Conservation (phyloP, 305 asterid genomes). For the Plantago rigida region DNA sequence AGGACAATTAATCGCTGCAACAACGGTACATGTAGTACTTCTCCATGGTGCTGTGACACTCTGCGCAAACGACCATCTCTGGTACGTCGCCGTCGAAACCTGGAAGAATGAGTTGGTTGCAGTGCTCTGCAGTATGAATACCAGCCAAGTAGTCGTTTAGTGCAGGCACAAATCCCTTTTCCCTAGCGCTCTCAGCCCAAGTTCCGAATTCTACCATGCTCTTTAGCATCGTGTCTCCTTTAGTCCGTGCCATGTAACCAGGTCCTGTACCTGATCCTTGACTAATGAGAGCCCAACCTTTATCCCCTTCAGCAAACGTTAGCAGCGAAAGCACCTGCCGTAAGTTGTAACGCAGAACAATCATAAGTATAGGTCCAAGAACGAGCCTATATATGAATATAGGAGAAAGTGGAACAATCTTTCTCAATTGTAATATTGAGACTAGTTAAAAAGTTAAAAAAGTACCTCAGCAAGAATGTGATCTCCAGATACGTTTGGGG, state of each 20-base stretch:
- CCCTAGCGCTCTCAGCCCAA: constrained; percentile 44
- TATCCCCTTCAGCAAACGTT: constrained; percentile 49
- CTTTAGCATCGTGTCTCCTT: constrained; percentile 33
- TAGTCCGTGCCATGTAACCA: constrained; percentile 48
- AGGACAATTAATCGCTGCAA: constrained; percentile 46
- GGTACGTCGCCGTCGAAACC: constrained; percentile 56
- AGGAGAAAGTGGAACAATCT: background rate
- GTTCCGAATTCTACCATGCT: constrained; percentile 31
- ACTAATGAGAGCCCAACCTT: constrained; percentile 75
- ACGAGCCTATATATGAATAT: too few relatives aligned
- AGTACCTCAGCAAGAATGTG: constrained; percentile 48
- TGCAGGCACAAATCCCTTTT: constrained; percentile 48
- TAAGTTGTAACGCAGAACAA: background rate
- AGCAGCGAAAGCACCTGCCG: constrained; percentile 38
- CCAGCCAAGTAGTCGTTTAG: constrained; percentile 36
- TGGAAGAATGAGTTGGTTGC: constrained; percentile 62
- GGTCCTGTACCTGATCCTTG: constrained; percentile 35
- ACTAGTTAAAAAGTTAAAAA: background rate
- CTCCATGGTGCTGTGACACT: constrained; percentile 69
- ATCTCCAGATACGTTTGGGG: constrained; percentile 30
- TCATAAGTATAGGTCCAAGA: background rate
- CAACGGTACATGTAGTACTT: constrained; percentile 74
- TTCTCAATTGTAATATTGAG: too few relatives aligned
- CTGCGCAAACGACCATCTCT: constrained; percentile 66
- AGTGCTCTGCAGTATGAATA: constrained; percentile 49